phyloP scores from a whole-genome alignment of 192 early-diverging fungal genomes.

The Neocallimastix lanati region DNA sequence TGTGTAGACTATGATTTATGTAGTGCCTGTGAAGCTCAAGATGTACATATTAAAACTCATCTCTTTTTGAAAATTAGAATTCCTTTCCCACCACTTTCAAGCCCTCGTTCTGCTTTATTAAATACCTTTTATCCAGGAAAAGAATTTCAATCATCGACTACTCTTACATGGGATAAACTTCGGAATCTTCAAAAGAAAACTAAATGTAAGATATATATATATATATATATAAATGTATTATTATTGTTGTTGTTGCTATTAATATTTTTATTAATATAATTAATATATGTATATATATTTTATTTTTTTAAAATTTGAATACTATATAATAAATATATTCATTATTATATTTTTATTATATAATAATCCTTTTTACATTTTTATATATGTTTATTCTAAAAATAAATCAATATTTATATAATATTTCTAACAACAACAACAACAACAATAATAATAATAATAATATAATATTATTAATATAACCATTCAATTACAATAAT shows the following conservation, averaged over 20 bases:
- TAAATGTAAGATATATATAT: constrained; percentile 35
- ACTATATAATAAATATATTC: no score
- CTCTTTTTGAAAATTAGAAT: constrained; percentile 78
- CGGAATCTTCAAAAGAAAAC: constrained; percentile 31
- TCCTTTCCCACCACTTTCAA: constrained; percentile 77
- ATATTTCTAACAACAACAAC: background rate
- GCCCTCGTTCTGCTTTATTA: constrained; percentile 51
- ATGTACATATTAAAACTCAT: constrained; percentile 62
- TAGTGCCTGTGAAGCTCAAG: constrained; percentile 67
- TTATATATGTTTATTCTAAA: no score
- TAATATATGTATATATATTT: no score
- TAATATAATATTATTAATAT: no score
- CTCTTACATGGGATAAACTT: constrained; percentile 11
- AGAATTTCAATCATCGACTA: constrained; percentile 6
- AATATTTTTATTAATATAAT: constrained; percentile 1
- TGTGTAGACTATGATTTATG: constrained; percentile 89
- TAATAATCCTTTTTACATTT: no score
- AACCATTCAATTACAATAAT: background rate
- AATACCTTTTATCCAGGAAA: constrained; percentile 61
- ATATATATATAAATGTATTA: no score
- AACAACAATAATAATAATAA: background rate
- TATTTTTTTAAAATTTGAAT: no score
- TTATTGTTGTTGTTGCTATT: constrained; percentile 1
- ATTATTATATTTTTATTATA: no score
- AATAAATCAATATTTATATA: no score